These are phyloP conservation scores for Mortierella sp. DNA, from an alignment of 371 early-diverging fungal genomes.

Conservation along the genomic window DNA sequence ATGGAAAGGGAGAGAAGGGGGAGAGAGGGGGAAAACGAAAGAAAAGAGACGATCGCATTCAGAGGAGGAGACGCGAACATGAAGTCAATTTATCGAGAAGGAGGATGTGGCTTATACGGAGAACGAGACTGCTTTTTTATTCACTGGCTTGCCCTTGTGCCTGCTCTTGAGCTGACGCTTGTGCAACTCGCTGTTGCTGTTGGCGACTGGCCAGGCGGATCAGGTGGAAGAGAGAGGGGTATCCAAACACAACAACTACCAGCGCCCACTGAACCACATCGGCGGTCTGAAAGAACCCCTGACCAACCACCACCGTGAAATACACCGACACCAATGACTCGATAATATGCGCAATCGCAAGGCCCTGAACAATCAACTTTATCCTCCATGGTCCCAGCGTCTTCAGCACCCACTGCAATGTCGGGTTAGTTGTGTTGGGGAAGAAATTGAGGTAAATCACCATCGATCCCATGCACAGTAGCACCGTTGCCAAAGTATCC, in stretches of 20 bases:
- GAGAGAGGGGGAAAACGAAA: neutral
- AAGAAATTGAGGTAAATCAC: slow-evolving; percentile 40
- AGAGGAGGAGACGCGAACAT: neutral
- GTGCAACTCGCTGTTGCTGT: slow-evolving; percentile 8
- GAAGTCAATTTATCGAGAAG: too few relatives aligned
- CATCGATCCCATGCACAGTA: neutral
- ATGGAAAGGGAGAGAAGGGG: neutral
- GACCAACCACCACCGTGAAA: slow-evolving; percentile 39
- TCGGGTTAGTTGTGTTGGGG: slow-evolving; percentile 42
- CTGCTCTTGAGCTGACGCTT: neutral
- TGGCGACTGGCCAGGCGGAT: slow-evolving; percentile 28
- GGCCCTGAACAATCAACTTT: slow-evolving; percentile 16
- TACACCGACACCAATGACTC: slow-evolving; percentile 40
- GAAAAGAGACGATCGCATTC: neutral
- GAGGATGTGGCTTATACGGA: neutral
- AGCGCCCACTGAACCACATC: slow-evolving; percentile 33
- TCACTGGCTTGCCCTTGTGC: neutral
- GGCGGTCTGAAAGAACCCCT: slow-evolving; percentile 22
- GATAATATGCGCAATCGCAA: slow-evolving; percentile 12
- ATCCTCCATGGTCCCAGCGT: slow-evolving; percentile 22
- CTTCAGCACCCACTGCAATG: slow-evolving; percentile 29
- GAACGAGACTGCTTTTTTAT: neutral
- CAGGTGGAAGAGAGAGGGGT: slow-evolving; percentile 14
- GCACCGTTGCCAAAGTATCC: slow-evolving; percentile 1
- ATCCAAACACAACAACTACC: slow-evolving; percentile 29